Evolutionary conservation across 305 asterid species (phyloP).

Genomic region (Fraxinus angustifolia): DNA sequence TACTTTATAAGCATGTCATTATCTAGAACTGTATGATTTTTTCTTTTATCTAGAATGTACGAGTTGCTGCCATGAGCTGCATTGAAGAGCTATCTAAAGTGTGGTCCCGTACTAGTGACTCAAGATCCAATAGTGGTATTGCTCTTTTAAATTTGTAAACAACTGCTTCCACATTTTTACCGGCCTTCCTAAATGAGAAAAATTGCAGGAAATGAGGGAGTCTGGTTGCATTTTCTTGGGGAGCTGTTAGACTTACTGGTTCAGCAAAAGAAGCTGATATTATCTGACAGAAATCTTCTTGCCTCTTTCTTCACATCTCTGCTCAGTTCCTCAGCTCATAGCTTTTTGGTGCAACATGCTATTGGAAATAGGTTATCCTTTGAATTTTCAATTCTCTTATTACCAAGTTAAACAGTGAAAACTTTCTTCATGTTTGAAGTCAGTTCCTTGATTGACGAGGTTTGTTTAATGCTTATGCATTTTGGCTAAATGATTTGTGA

Average conservation of each 20-base stretch:
- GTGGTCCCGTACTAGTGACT: slow-evolving; percentile 39
- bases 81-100: slow-evolving; percentile 50
- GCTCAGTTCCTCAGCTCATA: slow-evolving; percentile 55
- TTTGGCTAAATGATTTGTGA: not conserved
- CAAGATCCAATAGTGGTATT: slow-evolving; percentile 51
- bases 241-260: slow-evolving; percentile 56
- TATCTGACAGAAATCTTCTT: slow-evolving; percentile 66
- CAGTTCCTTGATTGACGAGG: slow-evolving; percentile 6
- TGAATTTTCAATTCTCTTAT: slow-evolving; percentile 9
- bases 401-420: not conserved
- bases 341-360: slow-evolving; percentile 58
- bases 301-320: slow-evolving; percentile 58
- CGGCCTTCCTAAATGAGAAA: slow-evolving; percentile 24
- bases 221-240: slow-evolving; percentile 55
- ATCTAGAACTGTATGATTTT: not conserved
- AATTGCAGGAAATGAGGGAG: slow-evolving; percentile 52
- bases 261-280: slow-evolving; percentile 70
- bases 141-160: not conserved
- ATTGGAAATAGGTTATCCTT: slow-evolving; percentile 55
- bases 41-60: slow-evolving; percentile 46
- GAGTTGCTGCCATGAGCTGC: slow-evolving; percentile 69
- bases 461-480: not conserved
- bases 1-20: not conserved
- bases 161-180: slow-evolving; percentile 6
- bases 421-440: not conserved